Evolutionary conservation across 306 rosid genomes (phyloP).

Genomic region (Abrus pulchellus): DNA sequence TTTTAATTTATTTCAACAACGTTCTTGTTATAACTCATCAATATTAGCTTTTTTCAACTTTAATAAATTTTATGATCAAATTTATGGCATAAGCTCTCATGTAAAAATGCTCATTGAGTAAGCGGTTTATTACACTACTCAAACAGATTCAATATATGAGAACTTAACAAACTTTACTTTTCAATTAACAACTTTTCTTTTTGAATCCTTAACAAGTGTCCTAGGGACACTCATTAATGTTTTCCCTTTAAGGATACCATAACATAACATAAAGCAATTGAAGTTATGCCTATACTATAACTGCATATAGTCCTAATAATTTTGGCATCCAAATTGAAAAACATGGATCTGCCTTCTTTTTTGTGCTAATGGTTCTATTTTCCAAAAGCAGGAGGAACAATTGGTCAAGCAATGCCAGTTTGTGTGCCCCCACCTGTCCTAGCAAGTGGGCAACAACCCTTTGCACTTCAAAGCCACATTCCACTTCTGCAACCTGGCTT

Average conservation of each 20-base stretch:
- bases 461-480: slow-evolving; percentile 65
- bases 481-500: slow-evolving; percentile 70
- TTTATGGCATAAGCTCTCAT: too few relatives aligned
- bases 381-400: slow-evolving; percentile 61
- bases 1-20: too few relatives aligned
- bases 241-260: background rate
- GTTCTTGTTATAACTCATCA: too few relatives aligned
- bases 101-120: too few relatives aligned
- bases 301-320: background rate
- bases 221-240: background rate
- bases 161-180: too few relatives aligned
- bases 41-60: too few relatives aligned
- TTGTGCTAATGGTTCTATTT: slow-evolving; percentile 27
- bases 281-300: slow-evolving; percentile 8
- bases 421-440: slow-evolving; percentile 66
- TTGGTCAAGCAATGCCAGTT: slow-evolving; percentile 70
- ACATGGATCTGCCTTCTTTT: slow-evolving; percentile 10
- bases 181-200: background rate
- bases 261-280: background rate
- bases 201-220: background rate
- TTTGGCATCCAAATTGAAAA: slow-evolving; percentile 30
- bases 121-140: too few relatives aligned
- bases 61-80: too few relatives aligned
- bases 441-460: slow-evolving; percentile 67
- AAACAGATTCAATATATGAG: too few relatives aligned